A percentile compares a stretch with the other conserved stretches of the same genome.
Conservation (phyloP, 768 basidiomycete genomes). For the Rhodosporidiobolus odoratus region DNA sequence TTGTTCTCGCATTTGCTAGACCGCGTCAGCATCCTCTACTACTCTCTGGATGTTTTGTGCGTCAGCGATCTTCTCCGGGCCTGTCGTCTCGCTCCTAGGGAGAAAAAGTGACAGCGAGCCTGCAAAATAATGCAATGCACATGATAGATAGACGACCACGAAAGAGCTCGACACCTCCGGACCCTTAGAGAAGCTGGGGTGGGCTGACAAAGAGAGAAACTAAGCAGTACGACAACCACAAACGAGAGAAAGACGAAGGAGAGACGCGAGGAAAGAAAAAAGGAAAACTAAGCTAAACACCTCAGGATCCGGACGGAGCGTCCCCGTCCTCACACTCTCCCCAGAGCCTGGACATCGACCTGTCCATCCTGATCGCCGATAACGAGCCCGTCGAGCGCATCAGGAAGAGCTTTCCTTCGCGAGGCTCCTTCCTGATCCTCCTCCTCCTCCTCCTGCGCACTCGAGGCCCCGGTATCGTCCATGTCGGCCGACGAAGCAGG, state of each 20-base stretch:
- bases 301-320: background rate
- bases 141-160: background rate
- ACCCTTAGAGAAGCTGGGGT: too few species aligned
- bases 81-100: too few species aligned
- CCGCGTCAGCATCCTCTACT: background rate
- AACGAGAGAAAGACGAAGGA: too few species aligned
- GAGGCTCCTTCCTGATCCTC: background rate
- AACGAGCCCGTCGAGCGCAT: background rate
- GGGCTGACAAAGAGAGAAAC: too few species aligned
- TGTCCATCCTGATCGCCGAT: background rate
- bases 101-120: background rate
- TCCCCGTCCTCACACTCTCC: background rate
- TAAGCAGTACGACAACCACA: too few species aligned
- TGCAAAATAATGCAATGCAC: background rate
- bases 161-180: background rate
- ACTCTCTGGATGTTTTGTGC: background rate
- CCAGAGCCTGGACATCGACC: too few species aligned
- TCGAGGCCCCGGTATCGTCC: background rate
- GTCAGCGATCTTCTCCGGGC: background rate
- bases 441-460: conserved; percentile 6
- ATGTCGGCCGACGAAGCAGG: background rate
- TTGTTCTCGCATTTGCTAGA: background rate
- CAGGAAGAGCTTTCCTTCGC: background rate
- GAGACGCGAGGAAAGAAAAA: background rate
- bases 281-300: too few species aligned